Evolutionary conservation across 202 grass and related monocot species (phyloP).

Genomic region (Schoenoplectus triqueter): DNA sequence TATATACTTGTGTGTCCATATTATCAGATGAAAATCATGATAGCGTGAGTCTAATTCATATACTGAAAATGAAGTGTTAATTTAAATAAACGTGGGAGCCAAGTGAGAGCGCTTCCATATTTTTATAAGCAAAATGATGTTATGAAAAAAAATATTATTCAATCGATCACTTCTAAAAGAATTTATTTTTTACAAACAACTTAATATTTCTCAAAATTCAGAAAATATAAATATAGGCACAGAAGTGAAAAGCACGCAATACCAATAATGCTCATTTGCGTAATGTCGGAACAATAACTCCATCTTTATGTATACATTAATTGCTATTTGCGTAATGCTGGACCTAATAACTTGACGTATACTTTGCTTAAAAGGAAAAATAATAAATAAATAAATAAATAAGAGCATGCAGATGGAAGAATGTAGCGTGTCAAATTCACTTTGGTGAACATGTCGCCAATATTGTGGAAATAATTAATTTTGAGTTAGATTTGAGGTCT

Average conservation of each 20-base stretch:
- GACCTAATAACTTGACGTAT: neutral
- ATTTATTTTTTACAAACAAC: neutral
- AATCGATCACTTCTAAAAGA: no score
- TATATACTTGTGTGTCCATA: neutral
- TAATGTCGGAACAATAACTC: no score
- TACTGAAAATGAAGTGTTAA: neutral
- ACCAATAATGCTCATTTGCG: no score
- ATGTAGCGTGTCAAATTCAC: neutral
- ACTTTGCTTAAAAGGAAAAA: no score
- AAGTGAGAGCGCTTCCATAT: no score
- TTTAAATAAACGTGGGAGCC: neutral
- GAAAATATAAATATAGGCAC: no score
- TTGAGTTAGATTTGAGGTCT: neutral
- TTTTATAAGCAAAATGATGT: no score
- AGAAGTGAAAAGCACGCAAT: no score
- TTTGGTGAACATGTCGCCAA: neutral
- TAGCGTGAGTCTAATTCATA: neutral
- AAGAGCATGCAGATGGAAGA: neutral
- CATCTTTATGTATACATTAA: neutral
- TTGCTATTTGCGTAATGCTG: neutral
- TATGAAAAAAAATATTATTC: no score
- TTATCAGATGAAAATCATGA: neutral
- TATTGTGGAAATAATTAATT: neutral
- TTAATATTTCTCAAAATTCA: neutral
- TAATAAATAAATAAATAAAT: no score